Percentiles rank a stretch among this genome's conserved stretches.
Conservation (phyloP, 176 grass and related monocot genomes). For the Oropetium thomaeum region DNA sequence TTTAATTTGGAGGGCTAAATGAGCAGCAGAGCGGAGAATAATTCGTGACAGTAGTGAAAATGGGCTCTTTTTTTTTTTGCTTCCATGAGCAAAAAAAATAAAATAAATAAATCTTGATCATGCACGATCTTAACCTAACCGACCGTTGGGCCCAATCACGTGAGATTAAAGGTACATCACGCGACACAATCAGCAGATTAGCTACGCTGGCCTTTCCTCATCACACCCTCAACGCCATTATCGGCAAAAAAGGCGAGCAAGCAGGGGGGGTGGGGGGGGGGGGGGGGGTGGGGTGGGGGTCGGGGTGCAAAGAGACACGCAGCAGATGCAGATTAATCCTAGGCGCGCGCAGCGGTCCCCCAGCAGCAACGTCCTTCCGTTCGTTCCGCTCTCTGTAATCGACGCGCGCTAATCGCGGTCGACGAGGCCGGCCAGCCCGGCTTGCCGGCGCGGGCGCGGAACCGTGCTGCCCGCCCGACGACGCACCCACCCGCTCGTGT, state of each 20-base stretch:
- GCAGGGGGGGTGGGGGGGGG: not conserved
- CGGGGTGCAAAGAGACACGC: constrained; percentile 20
- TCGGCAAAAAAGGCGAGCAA: not conserved
- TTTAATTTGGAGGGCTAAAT: too few species aligned
- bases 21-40: too few species aligned
- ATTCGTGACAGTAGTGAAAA: not conserved
- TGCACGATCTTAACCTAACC: not conserved
- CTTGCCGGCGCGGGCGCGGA: constrained; percentile 42
- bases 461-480: not conserved
- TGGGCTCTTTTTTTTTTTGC: not conserved
- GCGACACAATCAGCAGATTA: constrained; percentile 38
- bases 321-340: constrained; percentile 19
- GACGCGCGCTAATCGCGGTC: constrained; percentile 22
- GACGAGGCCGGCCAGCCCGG: constrained; percentile 38
- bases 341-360: not conserved
- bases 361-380: not conserved
- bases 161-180: not conserved
- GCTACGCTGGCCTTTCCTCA: not conserved
- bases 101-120: too few species aligned
- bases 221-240: not conserved
- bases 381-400: too few species aligned
- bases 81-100: not conserved
- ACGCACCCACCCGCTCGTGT: constrained; percentile 42
- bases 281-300: too few species aligned
- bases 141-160: constrained; percentile 27